Evolutionary conservation across 2,329 filamentous ascomycete genomes (phyloP).

Genomic region (Epichloe gansuensis): DNA sequence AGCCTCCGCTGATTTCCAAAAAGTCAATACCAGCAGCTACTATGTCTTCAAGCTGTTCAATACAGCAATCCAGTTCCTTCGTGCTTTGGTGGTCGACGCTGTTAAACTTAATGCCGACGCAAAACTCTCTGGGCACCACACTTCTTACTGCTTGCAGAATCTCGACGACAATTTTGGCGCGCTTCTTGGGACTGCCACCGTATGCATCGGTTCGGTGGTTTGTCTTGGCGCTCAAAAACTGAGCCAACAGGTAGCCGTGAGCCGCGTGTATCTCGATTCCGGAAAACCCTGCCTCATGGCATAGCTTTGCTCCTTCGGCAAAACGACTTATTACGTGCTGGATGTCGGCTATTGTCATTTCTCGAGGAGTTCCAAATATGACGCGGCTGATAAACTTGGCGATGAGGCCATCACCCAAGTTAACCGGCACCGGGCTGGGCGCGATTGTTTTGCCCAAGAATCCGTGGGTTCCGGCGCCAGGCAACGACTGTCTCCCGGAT

Average conservation of each 20-base stretch:
- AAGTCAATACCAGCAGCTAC: conserved; percentile 46
- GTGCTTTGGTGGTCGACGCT: conserved; percentile 42
- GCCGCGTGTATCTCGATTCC: conserved; percentile 35
- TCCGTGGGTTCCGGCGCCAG: conserved; percentile 24
- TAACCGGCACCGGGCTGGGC: conserved; percentile 30
- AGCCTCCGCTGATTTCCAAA: conserved; percentile 55
- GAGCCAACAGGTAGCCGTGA: conserved; percentile 46
- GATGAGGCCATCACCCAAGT: conserved; percentile 27
- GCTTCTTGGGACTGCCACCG: conserved; percentile 36
- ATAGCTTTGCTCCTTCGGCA: conserved; percentile 36
- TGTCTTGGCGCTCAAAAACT: conserved; percentile 38
- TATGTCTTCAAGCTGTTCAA: conserved; percentile 45
- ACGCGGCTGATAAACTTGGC: conserved; percentile 20
- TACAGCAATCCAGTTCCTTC: conserved; percentile 34
- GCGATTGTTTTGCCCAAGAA: conserved; percentile 28
- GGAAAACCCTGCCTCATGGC: conserved; percentile 32
- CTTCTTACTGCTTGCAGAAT: conserved; percentile 31
- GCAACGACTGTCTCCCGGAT: conserved; percentile 34
- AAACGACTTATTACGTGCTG: conserved; percentile 39
- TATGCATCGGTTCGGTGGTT: conserved; percentile 44
- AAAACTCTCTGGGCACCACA: conserved; percentile 28
- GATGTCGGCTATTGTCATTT: conserved; percentile 43
- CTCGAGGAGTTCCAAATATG: conserved; percentile 41
- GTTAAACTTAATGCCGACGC: conserved; percentile 44
- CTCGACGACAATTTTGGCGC: conserved; percentile 38